A percentile compares a stretch with the other conserved stretches of the same genome.
phyloP scores from a whole-genome alignment of 176 grass and related monocot species.

The Triticum timopheevii region DNA sequence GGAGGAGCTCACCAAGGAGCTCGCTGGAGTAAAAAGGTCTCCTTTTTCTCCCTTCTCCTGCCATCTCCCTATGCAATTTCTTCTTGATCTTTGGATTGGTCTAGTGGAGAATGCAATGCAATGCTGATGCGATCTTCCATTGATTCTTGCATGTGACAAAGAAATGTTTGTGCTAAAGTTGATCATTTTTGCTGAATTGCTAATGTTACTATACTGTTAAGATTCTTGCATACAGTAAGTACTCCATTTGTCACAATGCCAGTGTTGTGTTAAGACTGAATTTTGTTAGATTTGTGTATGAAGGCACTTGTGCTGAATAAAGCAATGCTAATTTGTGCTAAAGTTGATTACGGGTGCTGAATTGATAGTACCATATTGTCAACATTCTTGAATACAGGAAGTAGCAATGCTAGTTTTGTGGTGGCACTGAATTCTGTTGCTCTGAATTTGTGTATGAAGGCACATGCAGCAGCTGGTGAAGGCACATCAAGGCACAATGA shows the following conservation, averaged over 20 bases:
- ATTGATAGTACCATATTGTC: too few relatives aligned
- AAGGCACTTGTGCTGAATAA: too few relatives aligned
- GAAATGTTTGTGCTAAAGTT: neutral
- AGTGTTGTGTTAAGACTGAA: neutral
- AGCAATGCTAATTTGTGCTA: neutral
- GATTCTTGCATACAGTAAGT: neutral
- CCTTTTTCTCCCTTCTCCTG: too few relatives aligned
- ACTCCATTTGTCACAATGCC: neutral
- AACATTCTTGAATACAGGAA: neutral
- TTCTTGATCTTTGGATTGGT: neutral
- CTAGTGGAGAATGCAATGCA: neutral
- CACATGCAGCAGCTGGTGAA: slow-evolving; percentile 34
- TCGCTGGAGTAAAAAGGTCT: too few relatives aligned
- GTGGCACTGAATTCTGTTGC: slow-evolving; percentile 7
- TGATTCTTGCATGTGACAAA: neutral
- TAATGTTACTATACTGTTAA: neutral
- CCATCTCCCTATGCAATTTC: neutral
- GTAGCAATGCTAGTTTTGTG: neutral
- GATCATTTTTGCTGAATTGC: neutral
- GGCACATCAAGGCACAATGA: slow-evolving; percentile 5
- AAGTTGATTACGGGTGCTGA: neutral
- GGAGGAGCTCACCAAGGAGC: too few relatives aligned
- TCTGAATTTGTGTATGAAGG: slow-evolving; percentile 22
- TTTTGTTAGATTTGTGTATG: too few relatives aligned
- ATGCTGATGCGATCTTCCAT: neutral